These are phyloP conservation scores for Coniophora puteana DNA, from an alignment of 1,284 basidiomycete genomes.

Conservation along the genomic window DNA sequence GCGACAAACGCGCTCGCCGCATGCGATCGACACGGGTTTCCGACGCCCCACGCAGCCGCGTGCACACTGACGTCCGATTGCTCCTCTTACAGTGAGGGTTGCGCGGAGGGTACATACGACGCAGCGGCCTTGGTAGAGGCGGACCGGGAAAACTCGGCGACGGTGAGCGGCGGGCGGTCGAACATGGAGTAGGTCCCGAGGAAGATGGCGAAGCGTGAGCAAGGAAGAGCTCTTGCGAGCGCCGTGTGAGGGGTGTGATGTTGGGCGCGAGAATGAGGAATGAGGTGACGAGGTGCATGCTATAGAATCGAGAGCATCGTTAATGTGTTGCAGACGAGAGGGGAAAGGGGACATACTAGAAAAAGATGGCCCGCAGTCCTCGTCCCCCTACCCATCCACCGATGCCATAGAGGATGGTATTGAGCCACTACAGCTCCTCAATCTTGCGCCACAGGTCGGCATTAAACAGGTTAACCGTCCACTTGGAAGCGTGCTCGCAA, in stretches of 20 bases:
- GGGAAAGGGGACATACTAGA: constrained; percentile 37
- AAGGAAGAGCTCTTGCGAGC: constrained; percentile 39
- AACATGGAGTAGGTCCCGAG: constrained; percentile 40
- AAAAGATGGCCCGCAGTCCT: constrained; percentile 42
- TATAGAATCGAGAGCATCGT: constrained; percentile 22
- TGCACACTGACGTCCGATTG: too few species aligned
- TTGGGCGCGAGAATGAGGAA: constrained; percentile 45
- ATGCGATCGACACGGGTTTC: constrained; percentile 29
- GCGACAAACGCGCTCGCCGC: constrained; percentile 29
- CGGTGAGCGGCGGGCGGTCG: constrained; percentile 36
- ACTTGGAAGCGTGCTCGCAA: constrained; percentile 16
- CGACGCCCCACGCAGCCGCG: too few species aligned
- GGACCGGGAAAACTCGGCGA: too few species aligned
- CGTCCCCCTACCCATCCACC: constrained; percentile 38
- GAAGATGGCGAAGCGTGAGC: constrained; percentile 35
- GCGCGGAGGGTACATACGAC: constrained; percentile 15
- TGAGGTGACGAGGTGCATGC: constrained; percentile 55
- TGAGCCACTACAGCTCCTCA: constrained; percentile 44
- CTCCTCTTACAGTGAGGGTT: too few species aligned
- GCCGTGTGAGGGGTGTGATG: constrained; percentile 31
- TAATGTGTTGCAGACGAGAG: too few species aligned
- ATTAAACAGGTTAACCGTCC: constrained; percentile 20
- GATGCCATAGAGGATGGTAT: constrained; percentile 38
- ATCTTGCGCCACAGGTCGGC: constrained; percentile 39
- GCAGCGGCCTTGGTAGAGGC: constrained; percentile 39